These are phyloP conservation scores for Crepidotus variabilis DNA, from an alignment of 768 basidiomycete genomes.

Conservation along the genomic window DNA sequence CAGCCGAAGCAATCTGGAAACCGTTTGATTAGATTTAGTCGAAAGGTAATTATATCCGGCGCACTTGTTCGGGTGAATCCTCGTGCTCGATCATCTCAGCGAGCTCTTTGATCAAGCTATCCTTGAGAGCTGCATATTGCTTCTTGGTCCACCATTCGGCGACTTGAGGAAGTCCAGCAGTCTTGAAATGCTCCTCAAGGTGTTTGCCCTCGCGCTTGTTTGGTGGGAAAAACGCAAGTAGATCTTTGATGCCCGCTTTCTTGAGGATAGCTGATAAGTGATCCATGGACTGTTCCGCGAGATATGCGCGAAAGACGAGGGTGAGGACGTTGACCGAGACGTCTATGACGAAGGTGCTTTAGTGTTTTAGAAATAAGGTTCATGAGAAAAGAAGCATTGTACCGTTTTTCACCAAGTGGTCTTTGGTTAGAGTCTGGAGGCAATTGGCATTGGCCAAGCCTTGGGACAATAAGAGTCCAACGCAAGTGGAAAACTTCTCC, in stretches of 20 bases:
- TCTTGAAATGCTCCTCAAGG: conserved; percentile 86
- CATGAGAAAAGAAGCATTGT: conserved; percentile 12
- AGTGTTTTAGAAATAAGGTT: conserved; percentile 3
- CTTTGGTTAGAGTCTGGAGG: conserved; percentile 82
- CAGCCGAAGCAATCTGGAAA: conserved; percentile 66
- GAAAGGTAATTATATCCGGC: conserved; percentile 13
- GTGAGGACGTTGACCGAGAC: conserved; percentile 75
- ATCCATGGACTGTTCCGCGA: conserved; percentile 84
- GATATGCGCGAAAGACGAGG: conserved; percentile 76
- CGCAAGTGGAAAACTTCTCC: conserved; percentile 79
- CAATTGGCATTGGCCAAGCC: conserved; percentile 77
- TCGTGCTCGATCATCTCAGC: conserved; percentile 68
- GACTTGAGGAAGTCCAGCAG: conserved; percentile 70
- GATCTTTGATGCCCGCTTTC: conserved; percentile 81
- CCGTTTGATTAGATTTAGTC: conserved; percentile 8
- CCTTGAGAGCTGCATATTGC: conserved; percentile 79
- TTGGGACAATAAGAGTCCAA: conserved; percentile 80
- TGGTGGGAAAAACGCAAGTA: conserved; percentile 82
- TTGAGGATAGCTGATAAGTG: conserved; percentile 81
- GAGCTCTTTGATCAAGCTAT: conserved; percentile 65
- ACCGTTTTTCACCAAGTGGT: conserved; percentile 96
- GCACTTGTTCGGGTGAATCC: conserved; percentile 65
- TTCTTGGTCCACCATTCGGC: conserved; percentile 95
- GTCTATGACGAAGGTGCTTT: conserved; percentile 38
- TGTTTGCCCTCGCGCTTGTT: conserved; percentile 72